These are phyloP conservation scores for Pseudohalonectria lignicola DNA, from an alignment of 2,329 filamentous ascomycete genomes.

Conservation along the genomic window DNA sequence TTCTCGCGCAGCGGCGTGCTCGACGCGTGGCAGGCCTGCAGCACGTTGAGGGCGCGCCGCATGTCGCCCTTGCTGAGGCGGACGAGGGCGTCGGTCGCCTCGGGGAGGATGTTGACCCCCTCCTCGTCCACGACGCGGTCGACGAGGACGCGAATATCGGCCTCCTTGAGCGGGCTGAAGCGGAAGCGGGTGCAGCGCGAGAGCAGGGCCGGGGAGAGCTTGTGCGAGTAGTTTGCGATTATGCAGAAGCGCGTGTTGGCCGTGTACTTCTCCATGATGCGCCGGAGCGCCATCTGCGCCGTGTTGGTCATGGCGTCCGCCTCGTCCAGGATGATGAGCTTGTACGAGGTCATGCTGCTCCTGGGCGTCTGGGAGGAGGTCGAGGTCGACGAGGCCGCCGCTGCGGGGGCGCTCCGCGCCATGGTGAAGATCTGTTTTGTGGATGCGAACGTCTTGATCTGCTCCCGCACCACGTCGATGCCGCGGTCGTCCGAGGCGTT, in stretches of 20 bases:
- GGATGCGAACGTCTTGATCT: constrained; percentile 98
- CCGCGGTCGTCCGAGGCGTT: constrained; percentile 96
- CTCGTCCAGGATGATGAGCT: constrained; percentile 95
- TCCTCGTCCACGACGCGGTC: constrained; percentile 87
- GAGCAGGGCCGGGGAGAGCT: constrained; percentile 83
- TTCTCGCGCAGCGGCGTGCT: constrained; percentile 60
- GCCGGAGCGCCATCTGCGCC: constrained; percentile 89
- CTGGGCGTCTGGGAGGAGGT: constrained; percentile 18
- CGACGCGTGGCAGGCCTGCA: constrained; percentile 93
- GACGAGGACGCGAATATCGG: constrained; percentile 73
- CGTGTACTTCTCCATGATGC: constrained; percentile 99
- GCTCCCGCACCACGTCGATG: constrained; percentile 95
- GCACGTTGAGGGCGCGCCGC: constrained; percentile 84
- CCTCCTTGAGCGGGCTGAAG: constrained; percentile 86
- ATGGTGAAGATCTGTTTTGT: constrained; percentile 90
- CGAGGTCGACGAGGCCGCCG: constrained; percentile 15
- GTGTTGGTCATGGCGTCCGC: constrained; percentile 99
- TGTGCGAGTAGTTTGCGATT: constrained; percentile 98
- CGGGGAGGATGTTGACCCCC: constrained; percentile 67
- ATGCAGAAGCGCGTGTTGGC: constrained; percentile 96
- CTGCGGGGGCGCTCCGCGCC: constrained; percentile 20
- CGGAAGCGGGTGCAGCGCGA: constrained; percentile 91
- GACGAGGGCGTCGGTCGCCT: constrained; percentile 76
- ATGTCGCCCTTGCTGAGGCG: constrained; percentile 90
- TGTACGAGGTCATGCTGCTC: constrained; percentile 61